A percentile compares a stretch with the other conserved stretches of the same genome.
Evolutionary conservation across 73 alveolate genomes (phyloP).

Genomic region (Paramecium biaurelia): DNA sequence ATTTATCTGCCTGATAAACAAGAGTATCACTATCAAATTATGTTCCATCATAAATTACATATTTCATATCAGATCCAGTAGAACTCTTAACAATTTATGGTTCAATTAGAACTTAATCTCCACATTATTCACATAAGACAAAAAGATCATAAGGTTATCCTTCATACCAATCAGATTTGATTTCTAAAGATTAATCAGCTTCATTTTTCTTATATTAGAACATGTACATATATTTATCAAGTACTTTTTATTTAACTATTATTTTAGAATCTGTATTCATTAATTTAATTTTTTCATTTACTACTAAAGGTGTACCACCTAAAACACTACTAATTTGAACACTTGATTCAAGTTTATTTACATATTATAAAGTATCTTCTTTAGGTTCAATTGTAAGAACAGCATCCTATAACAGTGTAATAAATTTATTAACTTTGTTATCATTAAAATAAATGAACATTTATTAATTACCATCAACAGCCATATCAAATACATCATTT

Average conservation of each 20-base stretch:
- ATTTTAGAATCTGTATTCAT: background rate
- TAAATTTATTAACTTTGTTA: background rate
- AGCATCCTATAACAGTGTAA: background rate
- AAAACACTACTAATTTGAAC: background rate
- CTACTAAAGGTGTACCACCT: background rate
- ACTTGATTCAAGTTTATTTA: background rate
- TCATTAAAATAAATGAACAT: slow-evolving; percentile 37
- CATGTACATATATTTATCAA: background rate
- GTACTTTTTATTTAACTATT: background rate
- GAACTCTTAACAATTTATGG: background rate
- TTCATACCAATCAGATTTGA: slow-evolving; percentile 22
- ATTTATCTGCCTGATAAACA: background rate
- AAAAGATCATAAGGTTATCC: background rate
- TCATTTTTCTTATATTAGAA: background rate
- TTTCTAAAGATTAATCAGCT: background rate
- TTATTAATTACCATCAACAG: slow-evolving; percentile 8
- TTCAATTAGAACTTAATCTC: background rate
- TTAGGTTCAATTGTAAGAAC: background rate
- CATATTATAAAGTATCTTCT: background rate
- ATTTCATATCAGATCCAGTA: slow-evolving; percentile 16
- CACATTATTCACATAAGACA: background rate
- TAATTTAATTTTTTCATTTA: background rate
- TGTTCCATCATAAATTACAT: background rate
- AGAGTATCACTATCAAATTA: background rate
- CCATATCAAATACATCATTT: slow-evolving; percentile 37